Evolutionary conservation across 1,139 yeast species (phyloP), one percentile per base, ranked within the genome.

Genomic region (Kluyveromyces sp.): DNA sequence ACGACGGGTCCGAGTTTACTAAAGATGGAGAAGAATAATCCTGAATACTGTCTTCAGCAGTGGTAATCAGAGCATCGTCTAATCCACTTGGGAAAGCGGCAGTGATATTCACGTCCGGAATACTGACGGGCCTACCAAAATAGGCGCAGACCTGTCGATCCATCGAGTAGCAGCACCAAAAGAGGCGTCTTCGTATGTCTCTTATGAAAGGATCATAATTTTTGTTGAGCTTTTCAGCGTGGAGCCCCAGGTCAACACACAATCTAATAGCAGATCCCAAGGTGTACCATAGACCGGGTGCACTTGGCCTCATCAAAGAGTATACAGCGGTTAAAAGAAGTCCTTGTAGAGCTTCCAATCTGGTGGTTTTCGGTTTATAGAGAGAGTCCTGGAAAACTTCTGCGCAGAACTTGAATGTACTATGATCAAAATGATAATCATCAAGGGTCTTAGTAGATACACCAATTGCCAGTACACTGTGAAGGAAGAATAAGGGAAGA

Each of bases 211-310:
- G 73, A 52, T 78, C 79, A 42, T 66, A 56, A 26, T 68, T 69
- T 44, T 58, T 59, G 45, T 70, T 65, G 20, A 66, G 46, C 49
- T 67, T 64, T 50, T 78, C 94, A 31, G 80, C 77, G 60, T 87
- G 95, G 4, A 88, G 67, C 1, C 94, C 95, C 48, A 88, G 64
- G 61, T 87, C 96, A 20, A 87, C 85, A 53, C 94, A 81, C 42
- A 86, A 64, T 46, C 96, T 70, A 41, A 86, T 63, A 0, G 92
- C 92, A 4, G 86, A 77, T 0, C 96, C 96, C 49, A 86, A 68
- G 1, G 85, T 78, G 57, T 86, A 86, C 96, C 96, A 88, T n/a
- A 86, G 86, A 2, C 95, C 94, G 0, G 96, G 95, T 3, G 78
- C 77, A 1, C 83, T 76, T 0, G 89, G 88, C 49, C 87, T 68